Base-by-base conservation (phyloP, 768 basidiomycete genomes). In the Trametes villosa region DNA sequence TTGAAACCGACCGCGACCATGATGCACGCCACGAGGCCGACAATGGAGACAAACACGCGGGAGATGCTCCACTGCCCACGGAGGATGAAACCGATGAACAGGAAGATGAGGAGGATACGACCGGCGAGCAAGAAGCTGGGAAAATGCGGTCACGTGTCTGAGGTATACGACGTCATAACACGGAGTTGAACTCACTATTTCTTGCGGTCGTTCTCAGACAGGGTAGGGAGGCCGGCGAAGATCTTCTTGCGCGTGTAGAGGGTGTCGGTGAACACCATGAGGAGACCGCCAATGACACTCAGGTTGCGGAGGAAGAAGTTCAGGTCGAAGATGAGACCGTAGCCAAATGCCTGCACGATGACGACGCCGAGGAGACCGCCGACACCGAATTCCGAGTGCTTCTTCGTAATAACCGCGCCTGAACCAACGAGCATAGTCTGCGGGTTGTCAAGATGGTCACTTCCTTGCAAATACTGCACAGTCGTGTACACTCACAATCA, bases 301-400 rank as follows among this genome's bases (percentile, higher is more conserved):
- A 99, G 83, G 77, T 98, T 99, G 74, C 97, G 95, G 45, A 98
- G 89, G 94, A 99, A 99, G 85, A 99, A 99, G 79, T 92, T 98
- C 74, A 98, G 83, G 82, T 98, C 97, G 76, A 99, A 99, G 71
- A 99, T 96, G 74, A 99, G 91, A 33, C 97, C 97, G 71, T 99
- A 99, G 67, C 97, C 97, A 67, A 99, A 91, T 45, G 96, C 96
- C 77, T 99, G 97, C 45, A 95, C 86, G 68, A 98, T 77, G 57
- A 99, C 96, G 50, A 98, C 97, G 50, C 79, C 81, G 54, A 98
- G 83, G 46, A 99, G 89, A 67, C 94, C 95, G 46, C 87, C 86
- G 65, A 96, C 92, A 15, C 96, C 89, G 72, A 86, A 88, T 79
- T 96, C 94, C 1, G 94, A 90, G 77, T 89, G 85, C 54, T 87